Base-by-base conservation (phyloP, 169 alveolate genomes). In the Pseudocohnilembus persalinus region DNA sequence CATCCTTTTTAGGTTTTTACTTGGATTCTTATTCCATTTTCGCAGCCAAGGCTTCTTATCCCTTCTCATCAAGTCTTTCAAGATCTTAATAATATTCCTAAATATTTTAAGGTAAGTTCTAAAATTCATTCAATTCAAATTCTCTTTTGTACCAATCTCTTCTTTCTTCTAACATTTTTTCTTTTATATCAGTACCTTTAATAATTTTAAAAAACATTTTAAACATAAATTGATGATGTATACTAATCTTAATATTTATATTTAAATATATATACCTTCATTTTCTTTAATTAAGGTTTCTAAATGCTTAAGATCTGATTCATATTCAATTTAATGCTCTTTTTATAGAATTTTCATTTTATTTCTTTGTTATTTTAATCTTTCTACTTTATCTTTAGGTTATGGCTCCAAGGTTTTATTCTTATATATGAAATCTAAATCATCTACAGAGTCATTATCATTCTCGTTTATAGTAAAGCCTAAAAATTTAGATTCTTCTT, bases 131-230 rank as follows among this genome's bases (percentile, higher is more conserved):
- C 28, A 87, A 85, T 77, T 88, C 92, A 73, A 90, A 88, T 80
- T 89, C 87, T 76, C 91, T 86, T 64, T 88, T 90, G 49, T 90
- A 89, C 96, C 96, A 93, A 32, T 93, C 96, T 83, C 96, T 89
- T 77, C 98, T 87, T 86, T 93, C 97, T 84, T 93, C 92, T 35
- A 90, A 77, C 96, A 93, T 95, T 28, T 88, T 84, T 77, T 93
- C 97, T 76, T 87, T 87, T 76, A 95, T 92, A 81, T 92, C 96
- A 34, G 94, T 92, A 28, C 68, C 68, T 49, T 11, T 49, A 11
- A 20, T 4, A n/a, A 49, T 49, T 49, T 49, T 11, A 49, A 20
- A 49, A 20, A 11, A 20, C 4, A 49, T 11, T 49, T 49, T 11
- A 49, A 11, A 11, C 20, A 49, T 11, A 11, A 49, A 49, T 49